Evolutionary conservation across 2,329 filamentous ascomycete species (phyloP), one percentile per base, ranked within the genome.

Genomic region (Monascus ruber): DNA sequence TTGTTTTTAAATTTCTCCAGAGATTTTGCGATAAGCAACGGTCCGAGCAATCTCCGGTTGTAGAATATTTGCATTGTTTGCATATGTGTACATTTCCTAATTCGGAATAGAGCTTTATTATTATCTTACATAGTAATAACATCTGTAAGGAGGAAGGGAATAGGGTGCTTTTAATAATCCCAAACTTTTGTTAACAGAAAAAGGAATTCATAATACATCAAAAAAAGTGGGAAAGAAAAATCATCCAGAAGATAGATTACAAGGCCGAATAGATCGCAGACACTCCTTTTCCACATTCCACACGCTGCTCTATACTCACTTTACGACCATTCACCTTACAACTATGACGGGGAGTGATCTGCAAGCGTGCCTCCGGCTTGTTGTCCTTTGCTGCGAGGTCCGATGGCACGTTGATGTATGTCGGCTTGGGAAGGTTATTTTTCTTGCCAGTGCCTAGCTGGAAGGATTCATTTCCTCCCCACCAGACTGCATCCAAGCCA

Each of bases 391-490:
- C 71, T 49, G 81, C 81, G 0, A 71, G 73, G 35, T 73, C 73
- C 8, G 70, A 64, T 45, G 94, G 86, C 9, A 85, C 82, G 27
- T 78, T 76, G 38, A 95, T 86, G 56, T 94, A 89, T 1, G 73
- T 71, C 1, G 91, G 91, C 8, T 73, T 71, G 38, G 77, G 76
- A 6, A 83, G 56, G 55, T 96, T 96, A 53, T 77, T 91, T 45
- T 89, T 70, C 69, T 83, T 93, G 26, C 91, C 88, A 1, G 83
- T 95, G 8, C 91, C 91, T 25, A 98, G 75, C 64, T 98, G 91
- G 61, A 83, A 95, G 58, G 81, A 77, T 65, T 96, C 88, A 54
- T 96, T 98, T 38, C 86, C 86, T 45, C 91, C 91, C 85, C 88
- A 98, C 70, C 85, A 93, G 1, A 96, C 60, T 26, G 88, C 80